Percentiles rank a stretch among this genome's conserved stretches.
Evolutionary conservation across 2,329 filamentous ascomycete genomes (phyloP).

Genomic region (Colletotrichum neosansevieriae): DNA sequence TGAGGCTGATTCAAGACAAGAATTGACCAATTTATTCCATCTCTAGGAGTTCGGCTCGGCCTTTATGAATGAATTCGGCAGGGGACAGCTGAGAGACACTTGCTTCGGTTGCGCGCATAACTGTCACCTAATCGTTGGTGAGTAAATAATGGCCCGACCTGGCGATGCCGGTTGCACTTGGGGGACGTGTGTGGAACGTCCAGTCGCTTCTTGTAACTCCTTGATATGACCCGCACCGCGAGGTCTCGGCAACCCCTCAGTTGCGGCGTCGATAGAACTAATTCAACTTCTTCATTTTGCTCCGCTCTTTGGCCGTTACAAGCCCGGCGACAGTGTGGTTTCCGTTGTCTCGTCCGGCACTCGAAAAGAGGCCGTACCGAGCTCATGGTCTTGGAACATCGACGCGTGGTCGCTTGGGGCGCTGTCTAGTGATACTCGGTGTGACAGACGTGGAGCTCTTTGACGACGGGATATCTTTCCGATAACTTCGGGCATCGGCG

Average conservation of each 20-base stretch:
- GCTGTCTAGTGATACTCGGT: not conserved
- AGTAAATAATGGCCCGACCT: constrained; percentile 22
- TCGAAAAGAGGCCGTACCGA: constrained; percentile 16
- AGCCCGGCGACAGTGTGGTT: not conserved
- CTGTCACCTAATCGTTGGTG: not conserved
- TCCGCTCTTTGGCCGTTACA: no score
- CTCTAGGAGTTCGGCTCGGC: not conserved
- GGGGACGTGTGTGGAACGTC: constrained; percentile 18
- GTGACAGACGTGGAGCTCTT: not conserved
- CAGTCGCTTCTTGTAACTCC: constrained; percentile 24
- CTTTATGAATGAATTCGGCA: not conserved
- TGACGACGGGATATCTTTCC: not conserved
- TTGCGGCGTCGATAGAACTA: not conserved
- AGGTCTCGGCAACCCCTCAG: not conserved
- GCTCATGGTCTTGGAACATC: constrained; percentile 17
- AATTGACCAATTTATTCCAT: constrained; percentile 9
- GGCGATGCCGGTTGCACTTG: constrained; percentile 8
- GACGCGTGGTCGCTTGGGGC: not conserved
- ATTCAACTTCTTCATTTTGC: no score
- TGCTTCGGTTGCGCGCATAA: constrained; percentile 11
- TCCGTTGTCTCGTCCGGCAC: not conserved
- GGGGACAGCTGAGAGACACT: not conserved
- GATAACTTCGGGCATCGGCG: no score
- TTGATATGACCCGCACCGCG: not conserved
- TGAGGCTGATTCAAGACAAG: constrained; percentile 25